Conservation (phyloP, 169 alveolate genomes). For the Eimeria nieschulzi region DNA sequence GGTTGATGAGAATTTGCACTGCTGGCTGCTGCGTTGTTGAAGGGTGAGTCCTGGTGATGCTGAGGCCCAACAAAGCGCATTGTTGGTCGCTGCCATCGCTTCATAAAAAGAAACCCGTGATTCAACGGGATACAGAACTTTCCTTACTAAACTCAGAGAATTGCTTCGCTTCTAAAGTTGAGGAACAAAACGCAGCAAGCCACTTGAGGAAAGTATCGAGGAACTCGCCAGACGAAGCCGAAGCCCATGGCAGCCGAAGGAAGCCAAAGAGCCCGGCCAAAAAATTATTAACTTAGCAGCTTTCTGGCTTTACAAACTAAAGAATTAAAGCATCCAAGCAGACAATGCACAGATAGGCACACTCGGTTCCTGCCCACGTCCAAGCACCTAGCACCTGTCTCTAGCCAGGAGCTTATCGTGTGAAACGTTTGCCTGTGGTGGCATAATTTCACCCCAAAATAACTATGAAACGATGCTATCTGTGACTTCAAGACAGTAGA, state of each 20-base stretch:
- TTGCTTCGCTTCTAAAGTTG: neutral
- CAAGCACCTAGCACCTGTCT: too few species aligned
- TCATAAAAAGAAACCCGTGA: neutral
- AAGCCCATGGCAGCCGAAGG: neutral
- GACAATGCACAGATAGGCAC: too few species aligned
- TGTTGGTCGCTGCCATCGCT: conserved; percentile 13
- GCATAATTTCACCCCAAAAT: too few species aligned
- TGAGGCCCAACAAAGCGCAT: conserved; percentile 11
- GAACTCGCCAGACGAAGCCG: conserved; percentile 26
- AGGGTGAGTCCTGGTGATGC: conserved; percentile 10
- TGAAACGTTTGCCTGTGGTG: too few species aligned
- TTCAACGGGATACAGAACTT: neutral
- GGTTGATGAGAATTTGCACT: neutral
- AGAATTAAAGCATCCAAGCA: neutral
- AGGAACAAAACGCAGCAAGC: neutral
- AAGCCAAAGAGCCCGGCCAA: neutral
- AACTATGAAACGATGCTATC: too few species aligned
- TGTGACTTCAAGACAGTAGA: too few species aligned
- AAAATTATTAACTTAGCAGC: too few species aligned
- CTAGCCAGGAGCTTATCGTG: too few species aligned
- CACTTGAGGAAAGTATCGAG: neutral
- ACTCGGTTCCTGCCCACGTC: too few species aligned
- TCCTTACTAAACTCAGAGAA: neutral
- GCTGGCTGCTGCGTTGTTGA: conserved; percentile 4
- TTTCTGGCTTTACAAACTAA: too few species aligned